Percentiles rank a stretch among this genome's conserved stretches.
phyloP scores from a whole-genome alignment of 2,329 filamentous ascomycete genomes.

The Xylaria sp. region DNA sequence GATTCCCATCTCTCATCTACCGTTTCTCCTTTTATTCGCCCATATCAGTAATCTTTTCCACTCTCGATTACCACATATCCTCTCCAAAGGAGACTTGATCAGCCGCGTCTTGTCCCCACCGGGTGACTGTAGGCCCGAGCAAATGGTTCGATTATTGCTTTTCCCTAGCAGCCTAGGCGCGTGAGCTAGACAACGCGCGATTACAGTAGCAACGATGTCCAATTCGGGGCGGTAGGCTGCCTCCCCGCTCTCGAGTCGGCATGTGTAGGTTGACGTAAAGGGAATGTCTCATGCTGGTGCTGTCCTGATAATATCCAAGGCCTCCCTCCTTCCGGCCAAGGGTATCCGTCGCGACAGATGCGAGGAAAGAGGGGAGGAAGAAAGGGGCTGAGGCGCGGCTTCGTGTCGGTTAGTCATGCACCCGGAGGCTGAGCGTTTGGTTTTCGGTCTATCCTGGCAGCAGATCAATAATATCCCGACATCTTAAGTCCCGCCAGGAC shows the following conservation, averaged over 20 bases:
- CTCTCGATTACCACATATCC: neutral
- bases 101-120: slow-evolving; percentile 19
- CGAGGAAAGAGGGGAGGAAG: neutral
- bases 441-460: slow-evolving; percentile 21
- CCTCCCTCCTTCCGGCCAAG: slow-evolving; percentile 17
- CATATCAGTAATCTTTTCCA: slow-evolving; percentile 10
- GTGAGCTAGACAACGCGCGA: slow-evolving; percentile 5
- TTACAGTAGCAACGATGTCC: neutral
- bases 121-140: slow-evolving; percentile 24
- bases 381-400: slow-evolving; percentile 17
- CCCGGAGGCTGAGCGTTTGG: slow-evolving; percentile 31
- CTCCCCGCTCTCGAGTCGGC: slow-evolving; percentile 10
- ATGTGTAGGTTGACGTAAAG: neutral
- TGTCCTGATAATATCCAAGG: neutral
- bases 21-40: neutral
- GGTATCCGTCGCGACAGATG: neutral
- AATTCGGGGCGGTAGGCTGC: slow-evolving; percentile 2
- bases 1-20: neutral
- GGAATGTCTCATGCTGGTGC: neutral
- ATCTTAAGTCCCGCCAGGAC: neutral
- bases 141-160: slow-evolving; percentile 36
- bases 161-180: slow-evolving; percentile 23
- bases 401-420: slow-evolving; percentile 26
- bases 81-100: slow-evolving; percentile 13
- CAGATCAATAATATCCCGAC: slow-evolving; percentile 16